phyloP scores from a whole-genome alignment of 305 asterid genomes.

The Euphrasia arctica region DNA sequence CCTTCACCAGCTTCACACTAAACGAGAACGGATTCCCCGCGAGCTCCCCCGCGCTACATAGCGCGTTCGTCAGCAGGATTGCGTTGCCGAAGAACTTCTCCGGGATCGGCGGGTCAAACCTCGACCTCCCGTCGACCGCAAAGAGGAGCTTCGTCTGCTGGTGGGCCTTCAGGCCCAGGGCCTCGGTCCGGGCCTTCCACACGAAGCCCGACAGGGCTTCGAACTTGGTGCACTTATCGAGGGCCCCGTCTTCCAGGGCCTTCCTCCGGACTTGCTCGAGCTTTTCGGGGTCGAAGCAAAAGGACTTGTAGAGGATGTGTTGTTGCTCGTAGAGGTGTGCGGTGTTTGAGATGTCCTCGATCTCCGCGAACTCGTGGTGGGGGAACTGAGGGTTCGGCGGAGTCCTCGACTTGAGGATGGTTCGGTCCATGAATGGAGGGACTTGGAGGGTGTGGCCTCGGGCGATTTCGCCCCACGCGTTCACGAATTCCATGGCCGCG shows the following conservation, averaged over 20 bases:
- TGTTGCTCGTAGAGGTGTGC: constrained; percentile 46
- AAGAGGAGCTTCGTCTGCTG: constrained; percentile 77
- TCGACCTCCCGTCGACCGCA: constrained; percentile 70
- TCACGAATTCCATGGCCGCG: constrained; percentile 86
- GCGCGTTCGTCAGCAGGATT: constrained; percentile 66
- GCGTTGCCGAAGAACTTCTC: constrained; percentile 76
- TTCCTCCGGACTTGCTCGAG: constrained; percentile 46
- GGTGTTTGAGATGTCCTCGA: constrained; percentile 60
- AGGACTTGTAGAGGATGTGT: constrained; percentile 58
- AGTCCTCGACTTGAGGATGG: constrained; percentile 55
- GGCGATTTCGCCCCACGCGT: constrained; percentile 73
- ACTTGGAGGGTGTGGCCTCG: constrained; percentile 52
- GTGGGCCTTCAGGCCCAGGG: constrained; percentile 53
- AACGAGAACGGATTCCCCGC: constrained; percentile 48
- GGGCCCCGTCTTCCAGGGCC: constrained; percentile 42
- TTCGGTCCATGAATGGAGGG: constrained; percentile 75
- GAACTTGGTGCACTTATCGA: constrained; percentile 62
- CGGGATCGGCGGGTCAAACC: constrained; percentile 69
- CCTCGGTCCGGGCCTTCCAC: constrained; percentile 64
- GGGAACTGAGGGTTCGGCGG: constrained; percentile 63
- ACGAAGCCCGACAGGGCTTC: constrained; percentile 83
- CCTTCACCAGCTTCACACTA: constrained; percentile 60
- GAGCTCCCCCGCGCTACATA: constrained; percentile 56
- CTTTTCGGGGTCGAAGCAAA: constrained; percentile 64
- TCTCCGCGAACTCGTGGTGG: constrained; percentile 73